Percentiles rank a stretch among this genome's conserved stretches.
phyloP scores from a whole-genome alignment of 2,329 filamentous ascomycete species.

The Neoscytalidium dimidiatum region DNA sequence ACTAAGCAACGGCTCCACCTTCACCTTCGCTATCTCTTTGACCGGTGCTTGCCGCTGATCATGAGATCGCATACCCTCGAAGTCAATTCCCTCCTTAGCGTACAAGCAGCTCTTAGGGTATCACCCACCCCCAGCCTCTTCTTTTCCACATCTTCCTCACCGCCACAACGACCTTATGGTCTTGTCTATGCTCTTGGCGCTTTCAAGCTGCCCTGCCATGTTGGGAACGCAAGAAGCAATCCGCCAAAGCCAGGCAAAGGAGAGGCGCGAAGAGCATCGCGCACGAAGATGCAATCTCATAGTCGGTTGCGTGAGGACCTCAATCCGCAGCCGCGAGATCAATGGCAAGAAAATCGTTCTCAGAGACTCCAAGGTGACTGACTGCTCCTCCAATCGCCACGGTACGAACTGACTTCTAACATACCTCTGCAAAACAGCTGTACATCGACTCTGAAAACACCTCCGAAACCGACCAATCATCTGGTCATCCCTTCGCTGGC shows the following conservation, averaged over 20 bases:
- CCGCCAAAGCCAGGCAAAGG: slow-evolving; percentile 52
- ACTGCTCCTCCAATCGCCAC: background rate
- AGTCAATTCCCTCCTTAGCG: background rate
- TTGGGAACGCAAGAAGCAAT: slow-evolving; percentile 53
- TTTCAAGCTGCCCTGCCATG: slow-evolving; percentile 47
- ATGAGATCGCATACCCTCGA: slow-evolving; percentile 4
- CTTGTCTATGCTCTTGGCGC: slow-evolving; percentile 44
- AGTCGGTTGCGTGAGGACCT: slow-evolving; percentile 49
- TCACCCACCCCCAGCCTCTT: background rate
- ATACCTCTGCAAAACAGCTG: background rate
- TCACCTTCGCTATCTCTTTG: background rate
- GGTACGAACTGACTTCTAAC: too few relatives aligned
- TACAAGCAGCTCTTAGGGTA: background rate
- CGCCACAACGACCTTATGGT: slow-evolving; percentile 36
- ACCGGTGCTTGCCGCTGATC: background rate
- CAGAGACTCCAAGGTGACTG: slow-evolving; percentile 35
- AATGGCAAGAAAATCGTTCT: slow-evolving; percentile 49
- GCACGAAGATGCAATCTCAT: slow-evolving; percentile 53
- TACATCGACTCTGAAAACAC: slow-evolving; percentile 7
- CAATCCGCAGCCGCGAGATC: slow-evolving; percentile 46
- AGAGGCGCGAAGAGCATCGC: slow-evolving; percentile 53
- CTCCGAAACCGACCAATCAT: background rate
- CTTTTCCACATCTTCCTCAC: background rate
- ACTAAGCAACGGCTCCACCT: background rate
- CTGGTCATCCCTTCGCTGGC: slow-evolving; percentile 52